phyloP scores from a whole-genome alignment of 2,329 filamentous ascomycete species.

The Phaeosphaeriaceae sp. region DNA sequence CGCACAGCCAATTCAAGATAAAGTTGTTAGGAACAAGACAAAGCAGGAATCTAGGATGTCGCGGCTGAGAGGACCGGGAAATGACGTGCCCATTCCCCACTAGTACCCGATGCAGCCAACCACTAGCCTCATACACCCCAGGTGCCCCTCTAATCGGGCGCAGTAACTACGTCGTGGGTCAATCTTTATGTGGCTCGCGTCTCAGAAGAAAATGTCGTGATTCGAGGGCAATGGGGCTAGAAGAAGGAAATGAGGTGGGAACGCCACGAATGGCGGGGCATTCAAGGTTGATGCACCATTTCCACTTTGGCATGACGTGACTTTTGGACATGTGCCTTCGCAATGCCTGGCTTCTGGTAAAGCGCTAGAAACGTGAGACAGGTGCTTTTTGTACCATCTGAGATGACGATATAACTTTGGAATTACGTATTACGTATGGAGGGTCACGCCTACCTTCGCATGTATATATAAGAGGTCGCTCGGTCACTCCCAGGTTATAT shows the following conservation, averaged over 20 bases:
- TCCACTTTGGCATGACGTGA: not conserved
- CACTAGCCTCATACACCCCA: not conserved
- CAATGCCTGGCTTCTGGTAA: not conserved
- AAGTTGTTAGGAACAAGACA: not conserved
- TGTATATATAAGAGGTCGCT: slow-evolving; percentile 1
- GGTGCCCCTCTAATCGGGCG: not conserved
- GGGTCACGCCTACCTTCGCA: not conserved
- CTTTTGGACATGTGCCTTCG: not conserved
- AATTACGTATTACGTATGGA: not conserved
- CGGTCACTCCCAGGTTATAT: not conserved
- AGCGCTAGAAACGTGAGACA: not conserved
- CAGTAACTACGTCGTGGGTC: slow-evolving; percentile 1
- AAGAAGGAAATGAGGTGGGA: not conserved
- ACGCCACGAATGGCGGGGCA: not conserved
- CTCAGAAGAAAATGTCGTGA: slow-evolving; percentile 1
- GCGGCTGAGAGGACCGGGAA: slow-evolving; percentile 1
- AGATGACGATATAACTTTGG: not conserved
- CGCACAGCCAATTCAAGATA: not conserved
- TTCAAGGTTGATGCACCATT: not conserved
- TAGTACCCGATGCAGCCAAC: slow-evolving; percentile 1
- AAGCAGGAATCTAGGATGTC: slow-evolving; percentile 1
- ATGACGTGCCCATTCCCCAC: slow-evolving; percentile 3
- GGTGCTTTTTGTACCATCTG: not conserved
- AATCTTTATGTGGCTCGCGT: slow-evolving; percentile 2
- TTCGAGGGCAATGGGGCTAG: not conserved